Percentiles rank a stretch among this genome's conserved stretches.
phyloP scores from a whole-genome alignment of 306 rosid species.

The Casuarina equisetifolia region DNA sequence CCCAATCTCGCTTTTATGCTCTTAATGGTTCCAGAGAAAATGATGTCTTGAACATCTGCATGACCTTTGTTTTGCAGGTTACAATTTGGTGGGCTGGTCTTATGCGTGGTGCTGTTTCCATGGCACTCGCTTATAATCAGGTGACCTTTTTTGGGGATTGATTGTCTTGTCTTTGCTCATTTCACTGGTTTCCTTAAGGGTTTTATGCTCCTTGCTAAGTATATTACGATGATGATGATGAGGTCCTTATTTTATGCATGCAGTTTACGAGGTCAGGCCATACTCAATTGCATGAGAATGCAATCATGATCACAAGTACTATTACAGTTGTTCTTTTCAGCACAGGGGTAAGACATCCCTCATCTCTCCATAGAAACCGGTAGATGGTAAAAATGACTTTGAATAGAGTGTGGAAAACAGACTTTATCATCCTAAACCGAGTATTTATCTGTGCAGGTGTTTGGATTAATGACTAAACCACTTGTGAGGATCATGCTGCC shows the following conservation, averaged over 20 bases:
- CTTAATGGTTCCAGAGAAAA: slow-evolving; percentile 1
- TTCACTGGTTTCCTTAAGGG: not conserved
- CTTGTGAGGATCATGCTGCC: slow-evolving; percentile 85
- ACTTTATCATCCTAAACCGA: too few species aligned
- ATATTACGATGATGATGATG: not conserved
- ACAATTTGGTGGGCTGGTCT: slow-evolving; percentile 99
- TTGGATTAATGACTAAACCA: slow-evolving; percentile 92
- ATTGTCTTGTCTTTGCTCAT: not conserved
- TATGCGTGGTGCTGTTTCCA: slow-evolving; percentile 98
- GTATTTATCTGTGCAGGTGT: slow-evolving; percentile 61
- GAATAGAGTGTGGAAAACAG: too few species aligned
- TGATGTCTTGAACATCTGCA: slow-evolving; percentile 2
- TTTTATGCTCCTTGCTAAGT: not conserved
- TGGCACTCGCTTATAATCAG: slow-evolving; percentile 96
- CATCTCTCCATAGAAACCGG: slow-evolving; percentile 1
- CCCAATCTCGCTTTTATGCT: slow-evolving; percentile 4
- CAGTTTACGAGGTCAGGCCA: slow-evolving; percentile 86
- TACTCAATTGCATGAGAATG: slow-evolving; percentile 65
- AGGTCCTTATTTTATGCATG: slow-evolving; percentile 24
- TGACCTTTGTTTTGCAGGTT: slow-evolving; percentile 45
- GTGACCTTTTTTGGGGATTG: slow-evolving; percentile 38
- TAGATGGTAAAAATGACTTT: not conserved
- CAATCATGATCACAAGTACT: slow-evolving; percentile 96
- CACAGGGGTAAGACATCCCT: slow-evolving; percentile 68
- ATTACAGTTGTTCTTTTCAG: slow-evolving; percentile 95